These are phyloP conservation scores for Phytophthora aleatoria DNA, from an alignment of 352 stramenopile species.

Conservation along the genomic window DNA sequence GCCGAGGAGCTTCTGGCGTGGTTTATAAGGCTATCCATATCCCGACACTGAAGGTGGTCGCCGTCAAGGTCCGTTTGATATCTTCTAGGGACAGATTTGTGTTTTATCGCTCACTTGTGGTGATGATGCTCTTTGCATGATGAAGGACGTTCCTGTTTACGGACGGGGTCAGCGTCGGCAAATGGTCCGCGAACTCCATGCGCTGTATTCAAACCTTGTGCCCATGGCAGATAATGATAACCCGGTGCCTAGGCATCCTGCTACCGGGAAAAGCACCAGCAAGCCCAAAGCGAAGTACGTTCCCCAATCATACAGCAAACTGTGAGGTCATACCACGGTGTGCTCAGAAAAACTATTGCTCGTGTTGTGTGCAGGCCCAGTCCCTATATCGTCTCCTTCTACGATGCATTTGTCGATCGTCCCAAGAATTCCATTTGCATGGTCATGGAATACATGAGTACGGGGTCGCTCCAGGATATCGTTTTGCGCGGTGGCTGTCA, in stretches of 20 bases:
- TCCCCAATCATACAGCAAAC: not conserved
- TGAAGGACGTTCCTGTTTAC: conserved; percentile 86
- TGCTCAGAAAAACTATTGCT: conserved; percentile 10
- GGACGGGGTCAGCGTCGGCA: conserved; percentile 82
- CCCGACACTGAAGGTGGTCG: conserved; percentile 89
- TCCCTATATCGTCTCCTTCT: conserved; percentile 92
- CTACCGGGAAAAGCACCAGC: conserved; percentile 21
- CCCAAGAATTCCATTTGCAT: conserved; percentile 90
- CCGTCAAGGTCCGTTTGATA: conserved; percentile 71
- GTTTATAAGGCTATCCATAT: conserved; percentile 93
- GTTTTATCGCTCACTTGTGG: conserved; percentile 15
- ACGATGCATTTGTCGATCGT: conserved; percentile 91
- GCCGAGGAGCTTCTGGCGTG: conserved; percentile 79
- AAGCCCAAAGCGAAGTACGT: conserved; percentile 53
- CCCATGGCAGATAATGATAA: conserved; percentile 65
- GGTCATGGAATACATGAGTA: conserved; percentile 95
- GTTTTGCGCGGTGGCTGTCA: conserved; percentile 80
- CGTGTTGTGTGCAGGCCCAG: conserved; percentile 50
- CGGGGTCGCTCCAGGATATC: conserved; percentile 90
- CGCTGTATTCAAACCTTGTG: conserved; percentile 89
- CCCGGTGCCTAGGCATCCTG: conserved; percentile 21
- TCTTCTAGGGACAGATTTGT: not conserved
- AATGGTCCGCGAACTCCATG: conserved; percentile 91
- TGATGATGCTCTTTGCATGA: conserved; percentile 4
- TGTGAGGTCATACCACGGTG: not conserved